Base-by-base conservation (phyloP, 106 monocot genomes). In the Allium sativum region DNA sequence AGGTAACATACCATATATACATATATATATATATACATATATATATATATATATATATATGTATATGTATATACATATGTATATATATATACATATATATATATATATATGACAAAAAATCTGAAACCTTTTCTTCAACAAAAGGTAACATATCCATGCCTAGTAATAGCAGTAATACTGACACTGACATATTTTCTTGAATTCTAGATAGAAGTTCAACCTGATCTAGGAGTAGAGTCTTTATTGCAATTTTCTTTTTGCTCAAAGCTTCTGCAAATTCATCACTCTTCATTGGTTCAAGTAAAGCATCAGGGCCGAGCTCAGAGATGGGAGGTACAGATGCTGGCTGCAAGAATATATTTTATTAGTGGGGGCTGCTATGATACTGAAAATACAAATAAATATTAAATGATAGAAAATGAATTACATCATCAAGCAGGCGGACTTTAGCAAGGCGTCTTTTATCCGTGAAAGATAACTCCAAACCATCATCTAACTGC, bases 401-500 rank as follows among this genome's bases (percentile, higher is more conserved):
- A 17, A 7, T 46, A 45, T 63, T 42, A 9, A 40, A 5, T 53
- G n/a, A 48, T 52, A 57, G 64, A 7, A 46, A 74, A 66, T 22
- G 48, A 9, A 50, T 16, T 83, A 91, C 96, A 82, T 87, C 76
- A 51, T 96, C 66, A 76, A 96, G 91, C 67, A 96, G 75, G 52
- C 91, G 87, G 70, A 96, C 87, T 91, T 51, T 82, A 17, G 90
- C 96, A 74, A 96, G 84, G 22, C 96, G 90, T 68, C 96, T 87
- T 74, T 90, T 90, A 76, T 96, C 96, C 56, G 96, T 96, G 75
- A 96, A 96, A 48, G 96, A 90, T 13, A 96, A 73, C 61, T 96
- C 96, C 45, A 88, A 40, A 19, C 91, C 96, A 76, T 96, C 90
- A 73, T 84, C 90, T n/a, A 96, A 71, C 96, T 96, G 77, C 59